phyloP scores from a whole-genome alignment of 192 early-diverging fungal species.

The Linnemannia hyalina region DNA sequence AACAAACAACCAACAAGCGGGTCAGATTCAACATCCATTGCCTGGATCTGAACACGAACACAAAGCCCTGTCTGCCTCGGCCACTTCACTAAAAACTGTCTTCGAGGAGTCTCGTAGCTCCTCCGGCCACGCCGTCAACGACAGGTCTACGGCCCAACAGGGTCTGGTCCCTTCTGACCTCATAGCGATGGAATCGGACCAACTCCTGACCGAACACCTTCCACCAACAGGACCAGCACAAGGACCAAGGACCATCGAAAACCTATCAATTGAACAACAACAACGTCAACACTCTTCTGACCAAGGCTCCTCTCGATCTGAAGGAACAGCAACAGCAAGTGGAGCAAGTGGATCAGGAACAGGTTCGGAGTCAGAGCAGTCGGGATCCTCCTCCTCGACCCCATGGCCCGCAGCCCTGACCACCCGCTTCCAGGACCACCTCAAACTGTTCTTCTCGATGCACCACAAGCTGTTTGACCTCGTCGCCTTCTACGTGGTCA shows the following conservation, averaged over 20 bases:
- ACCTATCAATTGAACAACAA: background rate
- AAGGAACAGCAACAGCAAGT: background rate
- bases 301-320: background rate
- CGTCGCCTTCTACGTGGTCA: conserved; percentile 55
- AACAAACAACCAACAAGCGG: background rate
- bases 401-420: conserved; percentile 20
- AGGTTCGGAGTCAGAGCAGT: background rate
- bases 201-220: background rate
- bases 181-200: conserved; percentile 8
- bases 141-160: conserved; percentile 5
- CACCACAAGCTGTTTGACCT: conserved; percentile 55
- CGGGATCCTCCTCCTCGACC: background rate
- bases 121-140: background rate
- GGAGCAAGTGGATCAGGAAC: background rate
- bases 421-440: conserved; percentile 39
- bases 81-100: background rate
- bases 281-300: background rate
- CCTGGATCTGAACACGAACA: conserved; percentile 2
- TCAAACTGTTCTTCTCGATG: conserved; percentile 50
- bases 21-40: background rate
- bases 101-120: conserved; percentile 1
- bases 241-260: background rate
- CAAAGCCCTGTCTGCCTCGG: background rate
- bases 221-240: background rate
- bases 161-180: conserved; percentile 1